Conservation (phyloP, 73 alveolate species). For the Blepharisma japonicum region DNA sequence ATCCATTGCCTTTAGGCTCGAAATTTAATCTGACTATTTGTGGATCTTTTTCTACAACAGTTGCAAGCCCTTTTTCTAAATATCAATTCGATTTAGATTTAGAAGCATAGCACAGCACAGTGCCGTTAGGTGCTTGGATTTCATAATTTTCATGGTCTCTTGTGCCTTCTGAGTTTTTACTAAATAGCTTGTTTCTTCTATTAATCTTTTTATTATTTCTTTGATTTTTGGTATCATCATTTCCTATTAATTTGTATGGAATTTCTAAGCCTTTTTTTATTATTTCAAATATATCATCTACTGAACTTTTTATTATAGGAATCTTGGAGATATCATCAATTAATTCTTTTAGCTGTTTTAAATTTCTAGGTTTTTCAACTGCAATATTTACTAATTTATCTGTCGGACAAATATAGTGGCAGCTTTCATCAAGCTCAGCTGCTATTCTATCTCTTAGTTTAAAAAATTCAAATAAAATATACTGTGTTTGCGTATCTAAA, state of each 20-base stretch:
- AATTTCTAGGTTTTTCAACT: background rate
- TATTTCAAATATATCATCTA: background rate
- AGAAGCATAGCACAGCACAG: conserved; percentile 76
- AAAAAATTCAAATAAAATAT: background rate
- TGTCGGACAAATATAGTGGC: background rate
- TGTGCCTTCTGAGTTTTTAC: conserved; percentile 57
- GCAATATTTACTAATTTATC: background rate
- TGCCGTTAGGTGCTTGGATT: conserved; percentile 91
- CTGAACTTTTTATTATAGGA: background rate
- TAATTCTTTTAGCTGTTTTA: background rate
- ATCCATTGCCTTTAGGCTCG: conserved; percentile 84
- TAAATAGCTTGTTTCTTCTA: conserved; percentile 29
- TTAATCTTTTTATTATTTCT: conserved; percentile 66
- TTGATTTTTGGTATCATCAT: background rate
- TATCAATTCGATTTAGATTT: conserved; percentile 83
- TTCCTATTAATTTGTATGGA: background rate
- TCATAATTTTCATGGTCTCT: conserved; percentile 86
- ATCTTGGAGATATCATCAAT: background rate
- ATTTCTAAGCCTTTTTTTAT: background rate
- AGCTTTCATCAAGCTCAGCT: background rate
- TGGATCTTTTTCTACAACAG: conserved; percentile 66
- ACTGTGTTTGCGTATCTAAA: background rate
- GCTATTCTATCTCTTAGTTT: conserved; percentile 1
- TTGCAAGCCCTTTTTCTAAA: conserved; percentile 71
- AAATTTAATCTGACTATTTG: conserved; percentile 65